A percentile compares a stretch with the other conserved stretches of the same genome.
These are phyloP conservation scores for Tetrahymena thermophila DNA, from an alignment of 73 alveolate species.

Conservation along the genomic window DNA sequence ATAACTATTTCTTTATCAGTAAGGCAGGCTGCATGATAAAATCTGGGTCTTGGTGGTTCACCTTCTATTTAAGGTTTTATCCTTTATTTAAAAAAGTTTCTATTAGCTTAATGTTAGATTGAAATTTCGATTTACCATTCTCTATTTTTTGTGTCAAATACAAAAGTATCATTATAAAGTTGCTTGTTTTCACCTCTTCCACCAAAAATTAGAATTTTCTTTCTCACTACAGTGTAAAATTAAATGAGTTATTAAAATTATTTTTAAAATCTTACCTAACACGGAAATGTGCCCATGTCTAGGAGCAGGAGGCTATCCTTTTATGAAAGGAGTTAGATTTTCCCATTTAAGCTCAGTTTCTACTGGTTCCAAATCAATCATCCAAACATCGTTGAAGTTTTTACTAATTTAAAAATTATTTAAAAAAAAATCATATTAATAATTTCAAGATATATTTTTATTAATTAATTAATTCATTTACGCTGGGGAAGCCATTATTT, in stretches of 20 bases:
- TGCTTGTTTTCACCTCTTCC: conserved; percentile 38
- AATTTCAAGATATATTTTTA: not conserved
- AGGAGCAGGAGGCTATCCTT: conserved; percentile 42
- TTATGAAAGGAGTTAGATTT: not conserved
- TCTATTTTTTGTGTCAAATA: conserved; percentile 20
- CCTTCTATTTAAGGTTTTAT: conserved; percentile 33
- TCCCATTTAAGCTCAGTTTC: conserved; percentile 7
- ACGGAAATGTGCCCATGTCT: conserved; percentile 42
- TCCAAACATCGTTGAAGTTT: conserved; percentile 34
- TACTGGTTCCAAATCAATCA: conserved; percentile 18
- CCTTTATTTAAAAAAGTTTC: not conserved
- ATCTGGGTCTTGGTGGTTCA: conserved; percentile 37
- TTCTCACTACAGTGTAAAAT: not conserved
- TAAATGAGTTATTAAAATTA: not conserved
- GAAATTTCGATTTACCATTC: not conserved
- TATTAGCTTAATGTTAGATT: not conserved
- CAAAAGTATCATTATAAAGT: conserved; percentile 15
- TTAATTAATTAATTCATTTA: not conserved
- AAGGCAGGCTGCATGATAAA: conserved; percentile 23
- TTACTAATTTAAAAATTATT: not conserved
- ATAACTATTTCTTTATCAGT: not conserved
- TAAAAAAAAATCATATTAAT: not conserved
- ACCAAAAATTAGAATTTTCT: conserved; percentile 22
- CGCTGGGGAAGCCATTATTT: not conserved
- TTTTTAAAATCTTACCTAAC: not conserved